These are phyloP conservation scores for Perkinsus marinus DNA, from an alignment of 169 alveolate species.

Conservation along the genomic window DNA sequence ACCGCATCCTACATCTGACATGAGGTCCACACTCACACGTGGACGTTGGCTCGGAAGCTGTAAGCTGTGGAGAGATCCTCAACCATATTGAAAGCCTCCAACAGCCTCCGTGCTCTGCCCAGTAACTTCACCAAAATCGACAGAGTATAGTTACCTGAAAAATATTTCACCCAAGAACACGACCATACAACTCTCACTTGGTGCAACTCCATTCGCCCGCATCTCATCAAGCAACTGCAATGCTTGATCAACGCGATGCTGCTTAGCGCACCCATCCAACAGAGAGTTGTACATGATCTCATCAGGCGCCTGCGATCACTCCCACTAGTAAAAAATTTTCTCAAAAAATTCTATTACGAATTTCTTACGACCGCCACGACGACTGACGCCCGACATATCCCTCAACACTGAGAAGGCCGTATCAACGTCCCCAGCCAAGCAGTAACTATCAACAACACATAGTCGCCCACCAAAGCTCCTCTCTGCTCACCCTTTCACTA, in stretches of 20 bases:
- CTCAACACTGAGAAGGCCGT: neutral
- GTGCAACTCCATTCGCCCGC: neutral
- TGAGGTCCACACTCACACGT: neutral
- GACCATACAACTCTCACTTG: neutral
- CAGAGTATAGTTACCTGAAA: neutral
- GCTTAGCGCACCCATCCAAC: constrained; percentile 7
- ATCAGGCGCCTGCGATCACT: neutral
- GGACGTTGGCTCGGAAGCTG: neutral
- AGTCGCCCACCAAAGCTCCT: neutral
- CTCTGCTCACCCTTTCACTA: neutral
- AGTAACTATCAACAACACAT: neutral
- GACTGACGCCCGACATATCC: neutral
- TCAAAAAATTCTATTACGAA: neutral
- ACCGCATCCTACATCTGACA: neutral
- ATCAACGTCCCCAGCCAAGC: neutral
- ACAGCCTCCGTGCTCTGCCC: neutral
- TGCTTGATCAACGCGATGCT: neutral
- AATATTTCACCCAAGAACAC: too few relatives aligned
- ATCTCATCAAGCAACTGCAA: constrained; percentile 1
- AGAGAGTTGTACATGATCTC: neutral
- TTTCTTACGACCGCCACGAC: neutral
- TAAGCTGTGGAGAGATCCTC: neutral
- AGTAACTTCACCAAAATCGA: neutral
- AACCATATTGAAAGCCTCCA: neutral
- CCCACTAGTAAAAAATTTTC: neutral